Conservation (phyloP, 2,329 filamentous ascomycete genomes). For the Ascochyta rabiei region DNA sequence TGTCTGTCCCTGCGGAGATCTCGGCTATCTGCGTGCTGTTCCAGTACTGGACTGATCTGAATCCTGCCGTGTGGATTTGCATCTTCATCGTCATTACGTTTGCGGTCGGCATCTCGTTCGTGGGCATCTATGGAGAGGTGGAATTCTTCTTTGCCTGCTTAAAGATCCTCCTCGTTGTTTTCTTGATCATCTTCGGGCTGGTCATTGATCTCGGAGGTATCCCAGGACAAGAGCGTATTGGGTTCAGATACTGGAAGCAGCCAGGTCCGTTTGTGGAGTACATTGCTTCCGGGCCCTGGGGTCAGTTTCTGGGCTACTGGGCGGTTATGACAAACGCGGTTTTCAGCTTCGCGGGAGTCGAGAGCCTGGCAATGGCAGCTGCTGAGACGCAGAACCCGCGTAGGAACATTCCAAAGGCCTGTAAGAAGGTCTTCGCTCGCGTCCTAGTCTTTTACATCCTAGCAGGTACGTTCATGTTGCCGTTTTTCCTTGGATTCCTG, state of each 20-base stretch:
- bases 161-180: slow-evolving; percentile 48
- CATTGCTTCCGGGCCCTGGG: slow-evolving; percentile 61
- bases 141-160: slow-evolving; percentile 57
- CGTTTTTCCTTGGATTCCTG: too few relatives aligned
- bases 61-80: slow-evolving; percentile 43
- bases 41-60: slow-evolving; percentile 39
- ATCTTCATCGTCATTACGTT: slow-evolving; percentile 43
- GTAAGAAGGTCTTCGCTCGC: slow-evolving; percentile 59
- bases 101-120: slow-evolving; percentile 39
- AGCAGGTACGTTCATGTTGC: slow-evolving; percentile 26
- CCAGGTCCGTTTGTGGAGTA: slow-evolving; percentile 60
- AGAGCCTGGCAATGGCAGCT: slow-evolving; percentile 37
- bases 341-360: slow-evolving; percentile 37
- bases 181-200: slow-evolving; percentile 36
- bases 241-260: slow-evolving; percentile 71
- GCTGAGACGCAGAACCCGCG: slow-evolving; percentile 41
- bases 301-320: slow-evolving; percentile 66
- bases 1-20: slow-evolving; percentile 48
- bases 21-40: slow-evolving; percentile 36
- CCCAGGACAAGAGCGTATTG: slow-evolving; percentile 45
- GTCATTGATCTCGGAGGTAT: slow-evolving; percentile 39
- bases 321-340: slow-evolving; percentile 59
- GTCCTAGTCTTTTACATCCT: slow-evolving; percentile 60
- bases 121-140: slow-evolving; percentile 48
- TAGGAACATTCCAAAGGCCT: slow-evolving; percentile 57